phyloP scores from a whole-genome alignment of 805 yeast species.

The Pichia sporocuriosa region DNA sequence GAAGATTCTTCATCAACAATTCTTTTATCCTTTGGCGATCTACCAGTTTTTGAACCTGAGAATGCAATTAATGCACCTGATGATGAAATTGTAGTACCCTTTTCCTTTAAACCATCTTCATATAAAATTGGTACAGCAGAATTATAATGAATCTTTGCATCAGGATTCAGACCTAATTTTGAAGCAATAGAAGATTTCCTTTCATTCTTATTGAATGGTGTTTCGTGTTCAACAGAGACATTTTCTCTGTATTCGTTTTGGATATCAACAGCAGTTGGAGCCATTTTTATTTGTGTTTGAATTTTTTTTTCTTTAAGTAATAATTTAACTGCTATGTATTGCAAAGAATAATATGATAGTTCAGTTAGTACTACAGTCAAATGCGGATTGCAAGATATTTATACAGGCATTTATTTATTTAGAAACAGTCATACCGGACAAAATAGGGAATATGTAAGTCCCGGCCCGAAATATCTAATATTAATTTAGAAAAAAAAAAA shows the following conservation, averaged over 20 bases:
- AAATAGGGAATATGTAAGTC: no score
- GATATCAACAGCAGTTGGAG: conserved; percentile 36
- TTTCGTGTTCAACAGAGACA: conserved; percentile 18
- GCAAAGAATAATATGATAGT: neutral
- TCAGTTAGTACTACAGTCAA: no score
- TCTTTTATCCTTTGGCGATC: conserved; percentile 97
- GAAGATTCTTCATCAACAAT: conserved; percentile 93
- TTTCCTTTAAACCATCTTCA: conserved; percentile 89
- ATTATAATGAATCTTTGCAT: conserved; percentile 73
- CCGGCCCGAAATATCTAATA: no score
- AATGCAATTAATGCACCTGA: conserved; percentile 94
- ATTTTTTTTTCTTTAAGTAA: neutral
- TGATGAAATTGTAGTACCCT: conserved; percentile 84
- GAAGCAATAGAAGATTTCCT: conserved; percentile 28
- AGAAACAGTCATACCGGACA: conserved; percentile 4
- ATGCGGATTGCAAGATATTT: no score
- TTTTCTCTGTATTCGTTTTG: conserved; percentile 26
- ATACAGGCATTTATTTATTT: no score
- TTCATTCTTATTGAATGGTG: conserved; percentile 22
- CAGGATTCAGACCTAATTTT: conserved; percentile 46
- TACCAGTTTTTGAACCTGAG: conserved; percentile 94
- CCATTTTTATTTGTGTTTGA: conserved; percentile 23
- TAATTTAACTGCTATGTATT: neutral
- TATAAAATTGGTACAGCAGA: conserved; percentile 89
- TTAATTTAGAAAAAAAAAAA: no score